These are phyloP conservation scores for Adenanthera pavonina DNA, from an alignment of 306 rosid species.

Conservation along the genomic window DNA sequence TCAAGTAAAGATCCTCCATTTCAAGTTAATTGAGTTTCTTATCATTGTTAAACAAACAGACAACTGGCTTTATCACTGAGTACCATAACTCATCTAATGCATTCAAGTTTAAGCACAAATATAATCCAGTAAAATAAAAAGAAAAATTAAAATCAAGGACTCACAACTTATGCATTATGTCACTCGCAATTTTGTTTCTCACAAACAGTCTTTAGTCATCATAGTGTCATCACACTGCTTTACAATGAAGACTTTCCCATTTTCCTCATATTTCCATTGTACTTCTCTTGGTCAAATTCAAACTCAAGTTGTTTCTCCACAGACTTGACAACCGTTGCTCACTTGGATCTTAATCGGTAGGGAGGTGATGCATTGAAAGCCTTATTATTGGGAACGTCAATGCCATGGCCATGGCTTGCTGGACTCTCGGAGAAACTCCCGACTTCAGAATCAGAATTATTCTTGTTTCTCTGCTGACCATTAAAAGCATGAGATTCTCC, in stretches of 20 bases:
- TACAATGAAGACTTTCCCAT: conserved; percentile 48
- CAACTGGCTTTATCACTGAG: neutral
- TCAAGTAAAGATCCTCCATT: neutral
- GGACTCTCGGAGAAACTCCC: conserved; percentile 58
- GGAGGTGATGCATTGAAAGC: conserved; percentile 91
- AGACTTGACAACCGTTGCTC: conserved; percentile 76
- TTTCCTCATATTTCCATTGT: conserved; percentile 37
- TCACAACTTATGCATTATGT: conserved; percentile 62
- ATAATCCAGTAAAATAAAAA: conserved; percentile 6
- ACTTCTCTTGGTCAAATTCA: conserved; percentile 70
- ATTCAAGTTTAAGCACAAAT: conserved; percentile 30
- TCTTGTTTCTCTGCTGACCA: conserved; percentile 45
- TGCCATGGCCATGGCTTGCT: conserved; percentile 49
- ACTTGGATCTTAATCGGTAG: conserved; percentile 80
- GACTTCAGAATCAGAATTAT: conserved; percentile 49
- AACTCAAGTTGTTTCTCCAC: conserved; percentile 92
- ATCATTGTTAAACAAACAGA: conserved; percentile 27
- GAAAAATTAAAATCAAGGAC: conserved; percentile 37
- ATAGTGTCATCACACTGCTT: conserved; percentile 27
- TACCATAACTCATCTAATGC: neutral
- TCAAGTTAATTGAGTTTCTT: conserved; percentile 18
- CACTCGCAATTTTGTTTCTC: conserved; percentile 55
- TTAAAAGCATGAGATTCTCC: conserved; percentile 50
- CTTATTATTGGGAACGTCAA: conserved; percentile 53
- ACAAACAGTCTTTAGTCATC: conserved; percentile 53